These are phyloP conservation scores for Balakata baccata DNA, from an alignment of 345 rosid genomes.

Conservation along the genomic window DNA sequence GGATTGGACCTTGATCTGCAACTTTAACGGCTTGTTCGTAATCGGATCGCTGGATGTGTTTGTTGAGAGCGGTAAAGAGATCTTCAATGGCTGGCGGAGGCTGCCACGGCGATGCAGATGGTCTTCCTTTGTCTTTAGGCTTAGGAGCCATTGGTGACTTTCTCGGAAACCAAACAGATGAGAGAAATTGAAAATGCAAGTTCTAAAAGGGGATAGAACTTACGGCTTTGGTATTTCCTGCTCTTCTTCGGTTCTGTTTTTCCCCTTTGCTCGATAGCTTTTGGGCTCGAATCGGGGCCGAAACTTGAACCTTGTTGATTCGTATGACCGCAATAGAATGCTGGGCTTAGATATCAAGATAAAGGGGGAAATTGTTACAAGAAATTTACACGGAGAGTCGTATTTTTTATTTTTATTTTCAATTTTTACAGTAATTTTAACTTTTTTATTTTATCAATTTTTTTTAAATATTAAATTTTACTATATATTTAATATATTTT, in stretches of 20 bases:
- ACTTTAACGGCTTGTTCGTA: slow-evolving; percentile 8
- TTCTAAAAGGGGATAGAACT: no score
- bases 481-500: no score
- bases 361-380: no score
- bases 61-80: slow-evolving; percentile 13
- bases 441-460: no score
- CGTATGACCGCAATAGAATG: not conserved
- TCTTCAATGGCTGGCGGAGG: slow-evolving; percentile 18
- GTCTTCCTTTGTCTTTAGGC: slow-evolving; percentile 13
- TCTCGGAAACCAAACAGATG: slow-evolving; percentile 4
- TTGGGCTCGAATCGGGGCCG: not conserved
- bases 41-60: slow-evolving; percentile 10
- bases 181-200: not conserved
- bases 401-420: no score
- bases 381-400: no score
- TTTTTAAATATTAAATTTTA: no score
- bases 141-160: slow-evolving; percentile 14
- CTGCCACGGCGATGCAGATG: not conserved
- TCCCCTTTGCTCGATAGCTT: not conserved
- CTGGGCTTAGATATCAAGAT: not conserved
- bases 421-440: no score
- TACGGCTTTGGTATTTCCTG: not conserved
- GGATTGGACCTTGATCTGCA: slow-evolving; percentile 13
- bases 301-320: no score
- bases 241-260: not conserved